Conservation (phyloP, 2,329 filamentous ascomycete genomes). For the Colletotrichum acutatum region DNA sequence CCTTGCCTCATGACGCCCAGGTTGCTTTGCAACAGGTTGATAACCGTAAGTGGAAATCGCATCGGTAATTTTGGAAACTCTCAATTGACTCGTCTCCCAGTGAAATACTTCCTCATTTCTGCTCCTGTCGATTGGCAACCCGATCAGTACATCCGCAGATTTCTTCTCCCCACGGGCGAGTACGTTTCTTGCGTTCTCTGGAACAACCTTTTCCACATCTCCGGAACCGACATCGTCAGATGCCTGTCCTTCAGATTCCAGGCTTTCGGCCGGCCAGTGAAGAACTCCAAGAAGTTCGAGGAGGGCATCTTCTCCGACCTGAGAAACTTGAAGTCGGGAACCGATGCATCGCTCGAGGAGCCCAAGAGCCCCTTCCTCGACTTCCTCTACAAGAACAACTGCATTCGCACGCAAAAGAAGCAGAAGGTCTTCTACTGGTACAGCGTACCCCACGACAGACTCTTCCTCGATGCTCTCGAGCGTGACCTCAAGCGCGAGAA, state of each 20-base stretch:
- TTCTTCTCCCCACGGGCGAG: constrained; percentile 95
- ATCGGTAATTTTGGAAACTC: constrained; percentile 19
- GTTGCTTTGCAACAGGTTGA: constrained; percentile 98
- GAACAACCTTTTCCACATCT: constrained; percentile 99
- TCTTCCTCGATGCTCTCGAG: constrained; percentile 97
- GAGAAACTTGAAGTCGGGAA: constrained; percentile 97
- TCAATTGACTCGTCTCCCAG: constrained; percentile 57
- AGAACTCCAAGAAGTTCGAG: constrained; percentile 99
- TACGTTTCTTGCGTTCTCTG: constrained; percentile 99
- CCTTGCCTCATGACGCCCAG: constrained; percentile 94
- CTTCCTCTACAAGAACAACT: constrained; percentile 99
- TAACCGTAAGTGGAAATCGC: constrained; percentile 76
- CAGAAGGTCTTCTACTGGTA: constrained; percentile 99
- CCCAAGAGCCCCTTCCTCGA: constrained; percentile 98
- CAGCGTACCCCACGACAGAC: constrained; percentile 95
- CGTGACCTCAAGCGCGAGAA: constrained; percentile 98
- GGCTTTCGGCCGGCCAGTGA: constrained; percentile 96
- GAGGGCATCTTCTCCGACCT: constrained; percentile 99
- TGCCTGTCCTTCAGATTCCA: constrained; percentile 98
- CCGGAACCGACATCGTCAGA: constrained; percentile 97
- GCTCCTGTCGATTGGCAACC: constrained; percentile 97
- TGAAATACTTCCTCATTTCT: constrained; percentile 99
- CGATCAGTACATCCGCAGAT: constrained; percentile 96
- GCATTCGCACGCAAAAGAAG: constrained; percentile 99
- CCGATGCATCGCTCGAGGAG: constrained; percentile 97